Evolutionary conservation across 306 rosid species (phyloP).

Genomic region (Ceratonia siliqua): DNA sequence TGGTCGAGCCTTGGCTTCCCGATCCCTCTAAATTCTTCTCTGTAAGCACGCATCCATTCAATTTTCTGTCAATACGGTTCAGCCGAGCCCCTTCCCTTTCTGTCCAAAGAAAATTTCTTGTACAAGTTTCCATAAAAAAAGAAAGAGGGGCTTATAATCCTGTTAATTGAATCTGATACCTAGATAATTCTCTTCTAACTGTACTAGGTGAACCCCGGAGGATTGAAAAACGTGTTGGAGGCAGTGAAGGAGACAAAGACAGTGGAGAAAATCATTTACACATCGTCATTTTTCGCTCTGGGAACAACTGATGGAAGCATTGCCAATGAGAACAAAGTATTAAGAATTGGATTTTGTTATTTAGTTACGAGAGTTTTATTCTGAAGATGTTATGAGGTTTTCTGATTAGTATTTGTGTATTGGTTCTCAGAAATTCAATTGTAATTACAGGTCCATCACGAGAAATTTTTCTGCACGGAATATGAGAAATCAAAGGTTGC

Average conservation of each 20-base stretch:
- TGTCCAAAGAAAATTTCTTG: background rate
- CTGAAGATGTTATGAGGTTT: background rate
- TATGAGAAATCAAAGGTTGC: slow-evolving; percentile 82
- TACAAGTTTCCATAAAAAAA: background rate
- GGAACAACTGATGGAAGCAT: slow-evolving; percentile 74
- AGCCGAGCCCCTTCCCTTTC: too few relatives aligned
- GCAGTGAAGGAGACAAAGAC: slow-evolving; percentile 71
- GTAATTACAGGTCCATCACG: slow-evolving; percentile 63
- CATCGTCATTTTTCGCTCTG: slow-evolving; percentile 85
- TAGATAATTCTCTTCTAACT: background rate
- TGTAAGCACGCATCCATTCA: slow-evolving; percentile 36
- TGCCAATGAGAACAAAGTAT: slow-evolving; percentile 77
- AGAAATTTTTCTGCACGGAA: slow-evolving; percentile 79
- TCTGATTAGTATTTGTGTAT: slow-evolving; percentile 7
- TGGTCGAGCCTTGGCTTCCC: slow-evolving; percentile 98
- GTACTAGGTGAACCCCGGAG: slow-evolving; percentile 75
- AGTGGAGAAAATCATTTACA: slow-evolving; percentile 70
- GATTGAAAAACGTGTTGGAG: slow-evolving; percentile 69
- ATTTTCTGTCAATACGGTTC: background rate
- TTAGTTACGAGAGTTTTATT: background rate
- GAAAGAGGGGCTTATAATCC: background rate
- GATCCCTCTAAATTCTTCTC: slow-evolving; percentile 72
- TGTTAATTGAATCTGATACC: background rate
- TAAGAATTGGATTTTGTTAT: background rate
- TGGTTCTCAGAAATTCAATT: background rate